Conservation (phyloP, 768 basidiomycete species). For the Tubosaeta sp. region DNA sequence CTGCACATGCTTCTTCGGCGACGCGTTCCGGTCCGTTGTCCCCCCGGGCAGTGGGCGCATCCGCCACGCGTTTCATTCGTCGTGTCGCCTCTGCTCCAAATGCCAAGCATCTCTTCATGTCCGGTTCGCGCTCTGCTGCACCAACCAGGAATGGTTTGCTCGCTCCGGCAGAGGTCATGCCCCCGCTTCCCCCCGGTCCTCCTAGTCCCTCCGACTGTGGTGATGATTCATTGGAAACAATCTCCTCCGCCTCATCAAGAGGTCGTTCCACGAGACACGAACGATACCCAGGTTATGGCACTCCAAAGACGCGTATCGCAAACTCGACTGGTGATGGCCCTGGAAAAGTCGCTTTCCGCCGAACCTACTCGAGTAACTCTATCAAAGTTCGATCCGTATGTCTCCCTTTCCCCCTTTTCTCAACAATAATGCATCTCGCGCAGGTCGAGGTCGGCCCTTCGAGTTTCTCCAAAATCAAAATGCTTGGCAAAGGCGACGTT, state of each 20-base stretch:
- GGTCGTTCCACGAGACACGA: constrained; percentile 43
- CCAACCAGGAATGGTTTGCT: constrained; percentile 76
- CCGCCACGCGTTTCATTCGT: constrained; percentile 85
- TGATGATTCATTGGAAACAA: constrained; percentile 69
- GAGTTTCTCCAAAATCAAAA: constrained; percentile 94
- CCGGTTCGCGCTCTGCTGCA: constrained; percentile 51
- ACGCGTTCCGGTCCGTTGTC: constrained; percentile 52
- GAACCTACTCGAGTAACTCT: constrained; percentile 97
- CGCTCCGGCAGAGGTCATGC: constrained; percentile 61
- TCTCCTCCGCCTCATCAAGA: constrained; percentile 73
- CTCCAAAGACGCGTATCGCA: constrained; percentile 41
- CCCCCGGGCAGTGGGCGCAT: constrained; percentile 64
- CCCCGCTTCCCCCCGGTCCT: constrained; percentile 48
- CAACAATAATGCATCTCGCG: constrained; percentile 1
- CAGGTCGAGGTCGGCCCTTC: constrained; percentile 93
- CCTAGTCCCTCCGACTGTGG: constrained; percentile 55
- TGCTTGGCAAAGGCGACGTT: constrained; percentile 98
- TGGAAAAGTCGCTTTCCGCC: constrained; percentile 70
- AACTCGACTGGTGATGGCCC: constrained; percentile 47
- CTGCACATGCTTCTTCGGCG: constrained; percentile 26
- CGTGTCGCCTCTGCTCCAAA: constrained; percentile 97
- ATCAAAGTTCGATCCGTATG: constrained; percentile 89
- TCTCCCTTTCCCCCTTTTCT: constrained; percentile 5
- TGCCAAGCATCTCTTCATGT: constrained; percentile 82
- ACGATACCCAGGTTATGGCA: constrained; percentile 25